Evolutionary conservation across 2,329 filamentous ascomycete genomes (phyloP).

Genomic region (Fragosphaeria purpurea): DNA sequence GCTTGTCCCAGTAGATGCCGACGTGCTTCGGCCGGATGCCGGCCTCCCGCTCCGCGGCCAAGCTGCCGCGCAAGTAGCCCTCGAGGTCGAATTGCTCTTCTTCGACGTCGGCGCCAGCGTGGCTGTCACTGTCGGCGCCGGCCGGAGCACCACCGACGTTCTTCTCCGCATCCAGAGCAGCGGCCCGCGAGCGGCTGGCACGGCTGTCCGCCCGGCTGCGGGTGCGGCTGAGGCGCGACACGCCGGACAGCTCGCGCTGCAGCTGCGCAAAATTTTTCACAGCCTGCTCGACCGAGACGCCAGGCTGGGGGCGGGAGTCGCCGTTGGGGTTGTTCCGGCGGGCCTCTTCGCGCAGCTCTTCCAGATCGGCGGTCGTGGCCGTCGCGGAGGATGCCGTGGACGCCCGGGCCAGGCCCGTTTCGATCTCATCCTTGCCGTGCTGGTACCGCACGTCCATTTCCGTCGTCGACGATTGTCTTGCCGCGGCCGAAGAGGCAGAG

Average conservation of each 20-base stretch:
- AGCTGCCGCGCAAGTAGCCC: constrained; percentile 58
- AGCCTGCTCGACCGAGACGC: constrained; percentile 56
- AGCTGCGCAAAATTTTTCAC: constrained; percentile 63
- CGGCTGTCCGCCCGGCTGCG: constrained; percentile 32
- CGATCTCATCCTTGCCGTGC: constrained; percentile 12
- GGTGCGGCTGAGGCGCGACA: constrained; percentile 41
- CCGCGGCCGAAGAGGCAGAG: not conserved
- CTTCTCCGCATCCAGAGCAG: constrained; percentile 48
- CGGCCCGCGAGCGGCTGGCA: constrained; percentile 26
- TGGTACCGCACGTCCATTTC: constrained; percentile 5
- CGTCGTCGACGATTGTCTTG: not conserved
- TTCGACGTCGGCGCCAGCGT: constrained; percentile 26
- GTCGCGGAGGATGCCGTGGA: constrained; percentile 14
- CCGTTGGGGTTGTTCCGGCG: constrained; percentile 39
- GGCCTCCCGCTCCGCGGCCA: constrained; percentile 60
- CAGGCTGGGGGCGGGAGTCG: constrained; percentile 29
- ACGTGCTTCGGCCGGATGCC: constrained; percentile 75
- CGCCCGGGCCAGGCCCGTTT: constrained; percentile 7
- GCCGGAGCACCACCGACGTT: constrained; percentile 13
- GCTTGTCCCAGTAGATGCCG: constrained; percentile 66
- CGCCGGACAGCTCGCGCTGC: constrained; percentile 47
- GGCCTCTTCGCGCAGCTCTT: constrained; percentile 30
- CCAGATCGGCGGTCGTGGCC: constrained; percentile 20
- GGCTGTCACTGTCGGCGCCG: constrained; percentile 15
- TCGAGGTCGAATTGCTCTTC: constrained; percentile 66